Evolutionary conservation across 1,139 yeast genomes (phyloP), one percentile per base, ranked within the genome.

Genomic region (Scheffersomyces illinoinensis): DNA sequence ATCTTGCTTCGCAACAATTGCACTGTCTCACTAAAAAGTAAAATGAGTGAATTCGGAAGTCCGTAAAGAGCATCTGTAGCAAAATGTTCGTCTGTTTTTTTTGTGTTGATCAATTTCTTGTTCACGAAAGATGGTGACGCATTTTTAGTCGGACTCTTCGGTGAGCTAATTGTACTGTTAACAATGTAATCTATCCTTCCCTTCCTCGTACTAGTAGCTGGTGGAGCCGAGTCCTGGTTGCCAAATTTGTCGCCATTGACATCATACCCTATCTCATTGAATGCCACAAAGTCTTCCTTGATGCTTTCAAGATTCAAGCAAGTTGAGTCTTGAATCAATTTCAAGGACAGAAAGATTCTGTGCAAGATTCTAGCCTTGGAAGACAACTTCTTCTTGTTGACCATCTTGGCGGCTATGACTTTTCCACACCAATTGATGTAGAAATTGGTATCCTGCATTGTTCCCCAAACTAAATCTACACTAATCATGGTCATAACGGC

Each of bases 391-490:
- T 88, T 88, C 68, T 92, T 85, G 57, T 79, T 82, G 54, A 77
- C 77, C 88, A 89, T 88, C 66, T 93, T 86, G 64, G 87, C 85
- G 52, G 84, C 82, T 46, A 92, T 89, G 55, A 91, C 89, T 60
- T 84, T 84, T 60, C 91, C 95, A 76, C 97, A 90, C 68, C 93
- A 87, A 56, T 86, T 84, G 58, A 92, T 78, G 72, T 91, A 91
- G 60, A 87, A 83, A 61, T 87, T 86, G 66, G 97, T 91, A 65
- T 91, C 96, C 61, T 89, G 89, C 96, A 90, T 91, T 1, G 96
- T 89, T 1, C 97, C 97, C 91, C 96, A 90, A 8, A 91, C 95
- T 58, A 91, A 88, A 74, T 92, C 97, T 58, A 92, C 91, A 23
- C 93, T 87, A 55, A 89, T 91, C 97, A 92, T 91, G 2, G 96